Base-by-base conservation (phyloP, 352 stramenopile species). In the Blastocystis hominis region DNA sequence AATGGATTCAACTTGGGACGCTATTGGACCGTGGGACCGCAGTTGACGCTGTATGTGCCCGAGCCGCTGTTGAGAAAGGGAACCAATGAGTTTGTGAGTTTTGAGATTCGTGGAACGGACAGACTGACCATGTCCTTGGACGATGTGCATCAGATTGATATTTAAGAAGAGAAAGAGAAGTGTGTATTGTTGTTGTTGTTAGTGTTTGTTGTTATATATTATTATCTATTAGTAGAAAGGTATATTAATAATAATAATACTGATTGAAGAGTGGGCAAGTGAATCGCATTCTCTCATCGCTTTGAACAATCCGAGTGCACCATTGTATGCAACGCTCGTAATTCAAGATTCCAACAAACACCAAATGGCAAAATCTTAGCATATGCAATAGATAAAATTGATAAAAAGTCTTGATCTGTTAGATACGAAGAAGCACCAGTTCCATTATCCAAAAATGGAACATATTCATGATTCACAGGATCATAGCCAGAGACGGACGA, bases 31-130 rank as follows among this genome's bases (percentile, higher is more conserved):
- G n/a, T n/a, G n/a, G n/a, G n/a, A n/a, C n/a, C n/a, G n/a, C n/a
- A n/a, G n/a, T n/a, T n/a, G n/a, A 91, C 89, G 15, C 88, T 91
- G n/a, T 91, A 91, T 75, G 79, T 89, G 2, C 89, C 89, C 17
- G 87, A 34, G 15, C 47, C 77, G 10, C 42, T 78, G 15, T 30
- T 91, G 63, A 64, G 55, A 20, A 2, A 2, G 7, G 89, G 88
- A 17, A 38, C 7, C 2, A 90, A 90, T 56, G 69, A 88, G 10
- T 34, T 90, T 4, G 69, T 90, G 7, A 30, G 89, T 20, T 72
- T 90, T 38, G 89, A 90, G 55, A 54, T 75, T 53, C 10, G 7
- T 6, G 63, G 63, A 54, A 42, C 63, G 17, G 36, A 75, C 24
- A 42, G 7, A 0, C 34, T 75, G 63, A 75, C 34, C 24, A 75